Evolutionary conservation across 192 early-diverging fungal species (phyloP).

Genomic region (Spizellomyces punctatus): DNA sequence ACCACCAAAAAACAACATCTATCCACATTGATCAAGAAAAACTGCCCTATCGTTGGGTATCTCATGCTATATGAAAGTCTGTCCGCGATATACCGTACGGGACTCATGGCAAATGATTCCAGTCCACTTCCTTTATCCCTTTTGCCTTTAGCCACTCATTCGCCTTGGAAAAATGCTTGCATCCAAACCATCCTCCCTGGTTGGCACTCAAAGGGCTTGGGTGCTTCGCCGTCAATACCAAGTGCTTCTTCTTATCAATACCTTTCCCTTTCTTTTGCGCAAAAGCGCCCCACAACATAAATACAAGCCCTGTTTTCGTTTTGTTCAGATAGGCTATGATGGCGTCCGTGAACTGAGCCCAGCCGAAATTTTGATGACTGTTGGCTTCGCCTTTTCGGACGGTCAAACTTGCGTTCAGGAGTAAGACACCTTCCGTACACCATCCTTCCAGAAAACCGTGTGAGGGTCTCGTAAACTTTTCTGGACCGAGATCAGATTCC

Average conservation of each 20-base stretch:
- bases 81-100: no score
- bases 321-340: conserved; percentile 75
- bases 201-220: conserved; percentile 88
- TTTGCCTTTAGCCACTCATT: conserved; percentile 77
- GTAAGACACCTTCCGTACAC: conserved; percentile 67
- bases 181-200: conserved; percentile 82
- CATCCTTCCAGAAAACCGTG: conserved; percentile 63
- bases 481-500: conserved; percentile 63
- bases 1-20: no score
- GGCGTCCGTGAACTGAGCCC: conserved; percentile 86
- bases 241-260: conserved; percentile 79
- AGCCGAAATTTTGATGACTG: conserved; percentile 80
- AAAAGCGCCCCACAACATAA: conserved; percentile 91
- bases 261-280: conserved; percentile 82
- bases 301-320: conserved; percentile 69
- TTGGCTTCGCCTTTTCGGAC: conserved; percentile 79
- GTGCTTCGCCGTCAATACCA: conserved; percentile 84
- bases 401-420: conserved; percentile 87
- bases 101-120: conserved; percentile 46
- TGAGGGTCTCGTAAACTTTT: conserved; percentile 62
- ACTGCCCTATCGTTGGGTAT: no score
- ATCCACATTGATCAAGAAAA: no score
- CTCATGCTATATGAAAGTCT: no score
- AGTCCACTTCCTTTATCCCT: conserved; percentile 67
- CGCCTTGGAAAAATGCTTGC: conserved; percentile 81